phyloP scores from a whole-genome alignment of 257 asterid species.

The Solanum rostratum region DNA sequence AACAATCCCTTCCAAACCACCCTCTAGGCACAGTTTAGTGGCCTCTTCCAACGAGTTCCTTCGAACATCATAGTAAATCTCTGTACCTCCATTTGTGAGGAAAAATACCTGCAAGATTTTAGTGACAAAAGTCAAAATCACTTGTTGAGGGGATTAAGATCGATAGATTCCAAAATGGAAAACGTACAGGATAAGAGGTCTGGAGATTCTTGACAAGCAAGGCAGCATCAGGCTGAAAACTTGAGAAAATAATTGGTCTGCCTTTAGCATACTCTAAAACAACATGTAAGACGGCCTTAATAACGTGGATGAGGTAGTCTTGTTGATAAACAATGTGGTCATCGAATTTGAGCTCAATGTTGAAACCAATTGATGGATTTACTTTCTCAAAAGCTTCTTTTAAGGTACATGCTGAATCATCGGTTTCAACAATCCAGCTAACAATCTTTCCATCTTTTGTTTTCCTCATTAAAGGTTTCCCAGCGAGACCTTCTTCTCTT shows the following conservation, averaged over 20 bases:
- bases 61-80: conserved; percentile 53
- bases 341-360: conserved; percentile 82
- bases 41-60: conserved; percentile 89
- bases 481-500: conserved; percentile 31
- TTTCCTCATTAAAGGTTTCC: conserved; percentile 60
- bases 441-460: conserved; percentile 64
- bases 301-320: conserved; percentile 27
- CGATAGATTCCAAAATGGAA: neutral
- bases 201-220: conserved; percentile 54
- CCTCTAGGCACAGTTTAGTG: conserved; percentile 59
- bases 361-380: conserved; percentile 63
- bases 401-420: conserved; percentile 64
- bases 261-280: conserved; percentile 50
- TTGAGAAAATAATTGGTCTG: conserved; percentile 64
- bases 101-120: conserved; percentile 55
- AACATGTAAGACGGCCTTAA: conserved; percentile 43
- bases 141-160: neutral
- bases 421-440: conserved; percentile 69
- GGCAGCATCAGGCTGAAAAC: conserved; percentile 90
- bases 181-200: conserved; percentile 53
- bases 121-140: neutral
- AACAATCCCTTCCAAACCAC: conserved; percentile 82
- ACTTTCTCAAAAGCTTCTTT: conserved; percentile 75
- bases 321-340: conserved; percentile 49
- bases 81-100: conserved; percentile 80